Evolutionary conservation across 1,284 basidiomycete genomes (phyloP).

Genomic region (Ustilago xerochloae): DNA sequence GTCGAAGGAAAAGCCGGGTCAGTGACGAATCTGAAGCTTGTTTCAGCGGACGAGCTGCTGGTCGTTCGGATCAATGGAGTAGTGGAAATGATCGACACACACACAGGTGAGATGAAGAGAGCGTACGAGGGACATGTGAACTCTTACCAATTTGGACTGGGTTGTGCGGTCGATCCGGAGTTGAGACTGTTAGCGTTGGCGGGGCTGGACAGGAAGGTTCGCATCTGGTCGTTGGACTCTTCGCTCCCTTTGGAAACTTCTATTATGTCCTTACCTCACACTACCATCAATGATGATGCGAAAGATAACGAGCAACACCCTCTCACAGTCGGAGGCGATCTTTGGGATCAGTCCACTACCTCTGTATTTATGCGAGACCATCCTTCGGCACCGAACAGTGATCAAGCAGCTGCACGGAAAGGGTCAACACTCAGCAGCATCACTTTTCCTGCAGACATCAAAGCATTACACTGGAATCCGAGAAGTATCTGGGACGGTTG

Average conservation of each 20-base stretch:
- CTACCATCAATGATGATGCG: not conserved
- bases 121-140: slow-evolving; percentile 34
- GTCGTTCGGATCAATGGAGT: slow-evolving; percentile 26
- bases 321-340: not conserved
- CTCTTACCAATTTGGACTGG: slow-evolving; percentile 27
- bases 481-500: slow-evolving; percentile 11
- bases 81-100: slow-evolving; percentile 16
- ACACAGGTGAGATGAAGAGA: not conserved
- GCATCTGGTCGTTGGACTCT: slow-evolving; percentile 36
- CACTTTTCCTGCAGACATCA: slow-evolving; percentile 8
- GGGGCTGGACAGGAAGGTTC: slow-evolving; percentile 25
- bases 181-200: slow-evolving; percentile 27
- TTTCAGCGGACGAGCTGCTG: slow-evolving; percentile 9
- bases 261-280: not conserved
- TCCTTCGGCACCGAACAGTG: not conserved
- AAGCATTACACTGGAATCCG: slow-evolving; percentile 26
- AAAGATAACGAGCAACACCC: too few species aligned
- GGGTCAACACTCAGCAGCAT: slow-evolving; percentile 16
- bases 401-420: not conserved
- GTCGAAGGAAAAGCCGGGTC: slow-evolving; percentile 7
- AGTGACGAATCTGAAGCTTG: slow-evolving; percentile 17
- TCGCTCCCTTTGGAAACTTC: slow-evolving; percentile 19
- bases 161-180: slow-evolving; percentile 13
- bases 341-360: slow-evolving; percentile 8
- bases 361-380: not conserved